A percentile compares a stretch with the other conserved stretches of the same genome.
These are phyloP conservation scores for Alternaria arbusti DNA, from an alignment of 2,329 filamentous ascomycete genomes.

Conservation along the genomic window DNA sequence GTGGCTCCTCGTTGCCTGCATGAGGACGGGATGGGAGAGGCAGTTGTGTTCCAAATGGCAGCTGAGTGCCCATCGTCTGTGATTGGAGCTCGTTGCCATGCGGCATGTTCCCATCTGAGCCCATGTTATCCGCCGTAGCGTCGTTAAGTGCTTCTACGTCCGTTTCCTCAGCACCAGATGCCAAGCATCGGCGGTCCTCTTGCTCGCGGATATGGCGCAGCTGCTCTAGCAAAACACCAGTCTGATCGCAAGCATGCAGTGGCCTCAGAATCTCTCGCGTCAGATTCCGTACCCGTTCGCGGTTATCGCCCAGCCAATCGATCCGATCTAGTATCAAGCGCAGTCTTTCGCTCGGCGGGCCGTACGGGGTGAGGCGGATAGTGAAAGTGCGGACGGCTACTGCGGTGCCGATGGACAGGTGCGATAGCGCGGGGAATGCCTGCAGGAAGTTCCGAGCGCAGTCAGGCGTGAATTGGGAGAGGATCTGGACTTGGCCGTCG, in stretches of 20 bases:
- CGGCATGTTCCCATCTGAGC: neutral
- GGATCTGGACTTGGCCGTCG: constrained; percentile 33
- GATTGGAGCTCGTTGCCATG: constrained; percentile 12
- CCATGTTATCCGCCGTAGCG: constrained; percentile 11
- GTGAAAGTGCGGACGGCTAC: constrained; percentile 33
- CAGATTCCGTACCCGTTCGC: neutral
- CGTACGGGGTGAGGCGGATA: constrained; percentile 35
- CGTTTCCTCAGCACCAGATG: neutral
- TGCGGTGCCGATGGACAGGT: constrained; percentile 3
- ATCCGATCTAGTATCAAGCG: constrained; percentile 28
- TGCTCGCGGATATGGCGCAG: constrained; percentile 18
- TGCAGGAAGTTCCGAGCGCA: constrained; percentile 16
- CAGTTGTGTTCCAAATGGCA: constrained; percentile 31
- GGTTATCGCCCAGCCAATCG: constrained; percentile 17
- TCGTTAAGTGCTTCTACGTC: constrained; percentile 11
- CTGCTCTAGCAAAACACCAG: constrained; percentile 8
- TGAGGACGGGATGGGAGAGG: constrained; percentile 10
- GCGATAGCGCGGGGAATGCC: constrained; percentile 1
- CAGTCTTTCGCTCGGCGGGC: constrained; percentile 27
- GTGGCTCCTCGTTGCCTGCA: constrained; percentile 5
- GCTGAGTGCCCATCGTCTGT: constrained; percentile 28
- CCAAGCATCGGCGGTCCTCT: constrained; percentile 28
- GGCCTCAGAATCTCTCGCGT: neutral
- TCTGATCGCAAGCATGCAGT: constrained; percentile 13
- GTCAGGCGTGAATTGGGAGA: constrained; percentile 19